Evolutionary conservation across 352 stramenopile genomes (phyloP).

Genomic region (Nothophytophthora sp.): DNA sequence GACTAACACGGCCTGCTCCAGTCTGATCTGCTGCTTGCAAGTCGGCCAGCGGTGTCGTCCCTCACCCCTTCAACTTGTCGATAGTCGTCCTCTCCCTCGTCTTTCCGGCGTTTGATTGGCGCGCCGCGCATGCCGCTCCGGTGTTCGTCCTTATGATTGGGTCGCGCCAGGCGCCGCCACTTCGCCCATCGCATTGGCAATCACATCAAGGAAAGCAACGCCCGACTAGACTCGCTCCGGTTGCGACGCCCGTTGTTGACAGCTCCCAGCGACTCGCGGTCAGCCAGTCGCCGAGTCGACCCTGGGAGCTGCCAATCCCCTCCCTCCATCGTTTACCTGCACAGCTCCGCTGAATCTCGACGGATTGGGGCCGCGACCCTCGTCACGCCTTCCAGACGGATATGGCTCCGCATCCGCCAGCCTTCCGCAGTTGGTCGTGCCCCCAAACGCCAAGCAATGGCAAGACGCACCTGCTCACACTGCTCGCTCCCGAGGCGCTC

Average conservation of each 20-base stretch:
- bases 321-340: not conserved
- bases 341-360: no score
- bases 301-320: conserved; percentile 3
- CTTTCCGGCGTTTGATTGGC: conserved; percentile 15
- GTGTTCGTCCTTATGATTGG: conserved; percentile 22
- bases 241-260: conserved; percentile 19
- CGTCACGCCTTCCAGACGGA: no score
- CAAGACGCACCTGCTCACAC: not conserved
- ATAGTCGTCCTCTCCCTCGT: conserved; percentile 3
- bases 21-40: no score
- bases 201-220: not conserved
- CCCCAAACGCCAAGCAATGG: no score
- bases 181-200: conserved; percentile 6
- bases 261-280: conserved; percentile 5
- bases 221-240: not conserved
- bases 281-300: conserved; percentile 5
- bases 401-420: no score
- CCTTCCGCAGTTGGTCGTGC: no score
- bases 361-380: no score
- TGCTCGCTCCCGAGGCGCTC: not conserved
- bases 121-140: conserved; percentile 10
- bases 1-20: no score
- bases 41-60: not conserved
- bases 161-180: conserved; percentile 7
- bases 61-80: not conserved